These are phyloP conservation scores for Leccinum boreale DNA, from an alignment of 768 basidiomycete genomes.

Conservation along the genomic window DNA sequence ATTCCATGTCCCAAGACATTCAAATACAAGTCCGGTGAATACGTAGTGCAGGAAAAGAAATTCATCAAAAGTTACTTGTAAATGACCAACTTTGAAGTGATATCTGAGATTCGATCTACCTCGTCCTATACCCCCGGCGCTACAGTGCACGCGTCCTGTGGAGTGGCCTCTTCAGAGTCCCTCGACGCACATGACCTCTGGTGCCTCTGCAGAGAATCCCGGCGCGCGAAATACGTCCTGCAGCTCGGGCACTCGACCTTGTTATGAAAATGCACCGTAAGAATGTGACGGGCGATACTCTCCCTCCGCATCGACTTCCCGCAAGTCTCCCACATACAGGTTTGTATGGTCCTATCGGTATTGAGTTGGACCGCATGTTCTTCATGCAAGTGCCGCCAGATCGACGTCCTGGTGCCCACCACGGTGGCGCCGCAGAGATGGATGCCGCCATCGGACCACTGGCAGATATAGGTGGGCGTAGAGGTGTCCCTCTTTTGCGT, in stretches of 20 bases:
- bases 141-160: not conserved
- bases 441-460: conserved; percentile 5
- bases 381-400: conserved; percentile 10
- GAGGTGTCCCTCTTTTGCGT: not conserved
- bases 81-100: too few species aligned
- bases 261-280: conserved; percentile 21
- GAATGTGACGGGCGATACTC: conserved; percentile 25
- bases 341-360: conserved; percentile 3
- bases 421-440: not conserved
- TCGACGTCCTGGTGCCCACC: conserved; percentile 4
- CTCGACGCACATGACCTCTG: conserved; percentile 6
- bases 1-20: too few species aligned
- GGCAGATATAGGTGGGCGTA: conserved; percentile 1
- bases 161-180: not conserved
- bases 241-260: conserved; percentile 21
- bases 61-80: too few species aligned
- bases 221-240: conserved; percentile 19
- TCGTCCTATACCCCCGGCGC: not conserved
- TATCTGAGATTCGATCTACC: not conserved
- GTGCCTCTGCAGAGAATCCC: conserved; percentile 26
- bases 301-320: conserved; percentile 21
- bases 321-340: conserved; percentile 20
- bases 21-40: too few species aligned
- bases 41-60: too few species aligned
- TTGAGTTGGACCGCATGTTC: conserved; percentile 8